These are phyloP conservation scores for Cucurbita maxima DNA, from an alignment of 306 rosid species.

Conservation along the genomic window DNA sequence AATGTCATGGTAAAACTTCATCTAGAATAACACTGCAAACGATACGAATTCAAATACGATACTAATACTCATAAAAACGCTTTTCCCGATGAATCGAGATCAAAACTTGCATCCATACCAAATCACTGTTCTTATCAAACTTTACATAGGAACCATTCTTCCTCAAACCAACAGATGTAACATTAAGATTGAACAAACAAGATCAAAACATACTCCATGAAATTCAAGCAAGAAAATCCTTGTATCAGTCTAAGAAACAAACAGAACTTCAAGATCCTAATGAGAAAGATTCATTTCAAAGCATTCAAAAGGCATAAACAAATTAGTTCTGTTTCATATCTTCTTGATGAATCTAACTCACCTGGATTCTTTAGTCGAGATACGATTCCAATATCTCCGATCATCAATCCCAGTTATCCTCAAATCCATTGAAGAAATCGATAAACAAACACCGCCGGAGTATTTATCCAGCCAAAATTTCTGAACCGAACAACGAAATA, in stretches of 20 bases:
- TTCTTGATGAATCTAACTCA: conserved; percentile 22
- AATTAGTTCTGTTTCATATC: neutral
- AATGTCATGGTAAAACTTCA: neutral
- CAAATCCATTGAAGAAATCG: conserved; percentile 58
- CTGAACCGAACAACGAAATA: conserved; percentile 20
- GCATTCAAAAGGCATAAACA: neutral
- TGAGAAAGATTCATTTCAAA: neutral
- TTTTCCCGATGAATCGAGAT: neutral
- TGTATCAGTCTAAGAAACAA: neutral
- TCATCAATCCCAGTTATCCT: conserved; percentile 80
- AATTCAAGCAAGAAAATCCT: neutral
- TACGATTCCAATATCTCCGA: conserved; percentile 56
- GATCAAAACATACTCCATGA: neutral
- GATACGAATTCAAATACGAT: neutral
- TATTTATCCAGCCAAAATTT: conserved; percentile 76
- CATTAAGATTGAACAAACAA: neutral
- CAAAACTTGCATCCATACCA: neutral
- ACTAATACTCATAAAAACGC: neutral
- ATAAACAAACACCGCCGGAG: conserved; percentile 58
- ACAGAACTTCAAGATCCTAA: neutral
- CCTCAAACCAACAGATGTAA: neutral
- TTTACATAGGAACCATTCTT: neutral
- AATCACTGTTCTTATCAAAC: neutral
- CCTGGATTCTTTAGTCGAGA: conserved; percentile 26
- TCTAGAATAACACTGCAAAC: neutral